Conservation (phyloP, 2,329 filamentous ascomycete species). For the Thelonectria discophora region DNA sequence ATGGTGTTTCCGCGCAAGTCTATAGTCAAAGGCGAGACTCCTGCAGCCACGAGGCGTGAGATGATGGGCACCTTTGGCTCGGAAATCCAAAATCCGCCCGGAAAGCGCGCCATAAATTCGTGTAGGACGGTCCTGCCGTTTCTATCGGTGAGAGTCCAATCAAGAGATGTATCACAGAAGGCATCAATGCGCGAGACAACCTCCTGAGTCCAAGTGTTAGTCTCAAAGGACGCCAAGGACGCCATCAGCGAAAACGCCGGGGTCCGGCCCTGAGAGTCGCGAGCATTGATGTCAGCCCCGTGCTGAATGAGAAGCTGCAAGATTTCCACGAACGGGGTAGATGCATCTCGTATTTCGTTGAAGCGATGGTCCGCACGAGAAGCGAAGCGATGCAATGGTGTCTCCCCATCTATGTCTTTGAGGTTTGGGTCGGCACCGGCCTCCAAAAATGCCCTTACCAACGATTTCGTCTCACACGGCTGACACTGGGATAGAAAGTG, state of each 20-base stretch:
- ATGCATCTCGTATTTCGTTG: background rate
- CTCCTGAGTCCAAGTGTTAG: background rate
- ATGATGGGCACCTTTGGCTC: background rate
- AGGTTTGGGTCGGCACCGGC: slow-evolving; percentile 2
- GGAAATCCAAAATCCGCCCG: background rate
- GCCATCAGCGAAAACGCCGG: slow-evolving; percentile 17
- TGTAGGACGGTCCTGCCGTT: background rate
- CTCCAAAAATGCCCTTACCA: slow-evolving; percentile 1
- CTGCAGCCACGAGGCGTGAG: background rate
- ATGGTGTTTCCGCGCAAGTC: slow-evolving; percentile 32
- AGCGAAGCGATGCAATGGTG: slow-evolving; percentile 28
- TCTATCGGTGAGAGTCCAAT: background rate
- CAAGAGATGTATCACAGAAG: background rate
- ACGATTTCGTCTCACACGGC: background rate
- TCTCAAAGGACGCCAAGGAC: no score
- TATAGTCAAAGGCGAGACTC: background rate
- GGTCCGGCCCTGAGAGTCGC: slow-evolving; percentile 21
- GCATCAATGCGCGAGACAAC: background rate
- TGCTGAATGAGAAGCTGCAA: background rate
- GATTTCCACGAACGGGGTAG: background rate
- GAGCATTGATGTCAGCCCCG: slow-evolving; percentile 20
- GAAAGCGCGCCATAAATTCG: background rate
- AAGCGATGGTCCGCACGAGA: background rate
- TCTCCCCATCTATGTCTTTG: slow-evolving; percentile 19
- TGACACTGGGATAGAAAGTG: no score